These are phyloP conservation scores for Hypoxylon trugodes DNA, from an alignment of 495 filamentous ascomycete genomes.

Conservation along the genomic window DNA sequence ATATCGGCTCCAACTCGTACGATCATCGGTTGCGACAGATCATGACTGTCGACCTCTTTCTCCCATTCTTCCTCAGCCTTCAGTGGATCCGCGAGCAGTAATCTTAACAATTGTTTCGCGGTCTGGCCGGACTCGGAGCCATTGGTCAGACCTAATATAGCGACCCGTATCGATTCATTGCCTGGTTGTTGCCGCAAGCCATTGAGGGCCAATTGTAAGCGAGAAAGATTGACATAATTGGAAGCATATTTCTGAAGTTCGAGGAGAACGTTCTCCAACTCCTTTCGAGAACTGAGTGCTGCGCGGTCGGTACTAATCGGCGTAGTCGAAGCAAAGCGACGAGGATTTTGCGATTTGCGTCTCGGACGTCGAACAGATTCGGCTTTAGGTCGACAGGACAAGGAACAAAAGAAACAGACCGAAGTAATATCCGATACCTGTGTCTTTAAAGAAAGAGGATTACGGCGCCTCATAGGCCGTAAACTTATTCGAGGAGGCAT, in stretches of 20 bases:
- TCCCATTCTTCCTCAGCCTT: slow-evolving; percentile 73
- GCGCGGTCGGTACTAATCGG: slow-evolving; percentile 3
- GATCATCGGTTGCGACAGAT: slow-evolving; percentile 53
- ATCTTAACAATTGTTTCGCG: slow-evolving; percentile 68
- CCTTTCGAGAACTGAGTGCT: slow-evolving; percentile 45
- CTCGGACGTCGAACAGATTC: slow-evolving; percentile 22
- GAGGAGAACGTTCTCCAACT: slow-evolving; percentile 69
- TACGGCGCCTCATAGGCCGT: slow-evolving; percentile 31
- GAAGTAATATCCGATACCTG: slow-evolving; percentile 29
- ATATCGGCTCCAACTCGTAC: slow-evolving; percentile 50
- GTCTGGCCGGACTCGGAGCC: slow-evolving; percentile 46
- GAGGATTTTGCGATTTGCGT: slow-evolving; percentile 28
- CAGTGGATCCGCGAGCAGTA: slow-evolving; percentile 82
- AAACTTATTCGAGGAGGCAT: slow-evolving; percentile 50
- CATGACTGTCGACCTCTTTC: slow-evolving; percentile 62
- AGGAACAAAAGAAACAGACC: slow-evolving; percentile 55
- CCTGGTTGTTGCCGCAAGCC: slow-evolving; percentile 73
- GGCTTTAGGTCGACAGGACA: slow-evolving; percentile 31
- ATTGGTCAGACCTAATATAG: slow-evolving; percentile 55
- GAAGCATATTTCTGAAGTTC: slow-evolving; percentile 68
- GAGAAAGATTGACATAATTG: slow-evolving; percentile 74
- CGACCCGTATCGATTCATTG: slow-evolving; percentile 75
- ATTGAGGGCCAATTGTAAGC: slow-evolving; percentile 80
- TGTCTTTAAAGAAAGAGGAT: slow-evolving; percentile 4
- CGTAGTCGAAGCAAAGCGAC: slow-evolving; percentile 22